These are phyloP conservation scores for Sporothrix mexicana DNA, from an alignment of 2,329 filamentous ascomycete species.

Conservation along the genomic window DNA sequence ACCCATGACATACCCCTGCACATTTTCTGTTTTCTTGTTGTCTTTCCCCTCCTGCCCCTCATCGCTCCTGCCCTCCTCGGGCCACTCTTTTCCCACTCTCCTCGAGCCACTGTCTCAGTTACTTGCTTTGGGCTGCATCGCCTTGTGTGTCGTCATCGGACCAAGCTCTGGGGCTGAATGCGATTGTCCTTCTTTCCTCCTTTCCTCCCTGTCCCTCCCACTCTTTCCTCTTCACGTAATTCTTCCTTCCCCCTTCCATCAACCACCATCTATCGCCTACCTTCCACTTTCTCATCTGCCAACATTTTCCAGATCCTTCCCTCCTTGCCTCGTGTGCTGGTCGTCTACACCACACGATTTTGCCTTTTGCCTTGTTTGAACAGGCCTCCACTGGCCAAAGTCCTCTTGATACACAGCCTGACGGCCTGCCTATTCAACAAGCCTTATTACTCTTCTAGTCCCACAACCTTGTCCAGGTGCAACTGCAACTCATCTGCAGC, in stretches of 20 bases:
- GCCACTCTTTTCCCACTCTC: conserved; percentile 22
- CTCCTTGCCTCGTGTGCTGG: background rate
- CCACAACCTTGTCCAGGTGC: background rate
- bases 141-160: conserved; percentile 33
- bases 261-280: background rate
- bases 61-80: background rate
- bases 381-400: background rate
- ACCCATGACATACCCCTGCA: conserved; percentile 20
- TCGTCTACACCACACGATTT: background rate
- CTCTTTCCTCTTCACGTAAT: background rate
- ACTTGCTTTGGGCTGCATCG: conserved; percentile 22
- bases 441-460: background rate
- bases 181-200: background rate
- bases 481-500: background rate
- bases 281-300: background rate
- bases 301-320: background rate
- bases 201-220: background rate
- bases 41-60: background rate
- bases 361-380: background rate
- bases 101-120: conserved; percentile 7
- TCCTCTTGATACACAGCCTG: background rate
- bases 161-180: background rate
- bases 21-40: background rate
- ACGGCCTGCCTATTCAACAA: background rate
- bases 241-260: background rate